phyloP scores from a whole-genome alignment of 2,329 filamentous ascomycete species.

The Didymosphaeria variabile region DNA sequence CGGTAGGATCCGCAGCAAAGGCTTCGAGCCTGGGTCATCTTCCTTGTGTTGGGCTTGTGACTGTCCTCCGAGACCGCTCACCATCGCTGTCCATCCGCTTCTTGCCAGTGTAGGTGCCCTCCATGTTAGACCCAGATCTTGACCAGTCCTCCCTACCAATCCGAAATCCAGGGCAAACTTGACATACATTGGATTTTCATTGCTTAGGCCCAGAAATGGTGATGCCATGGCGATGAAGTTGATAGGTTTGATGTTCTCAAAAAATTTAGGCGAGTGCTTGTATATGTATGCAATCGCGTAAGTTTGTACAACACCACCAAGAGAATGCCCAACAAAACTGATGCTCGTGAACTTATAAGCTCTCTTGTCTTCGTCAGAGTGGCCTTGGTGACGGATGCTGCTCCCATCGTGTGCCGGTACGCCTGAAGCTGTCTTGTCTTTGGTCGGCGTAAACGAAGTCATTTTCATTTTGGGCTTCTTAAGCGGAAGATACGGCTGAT shows the following conservation, averaged over 20 bases:
- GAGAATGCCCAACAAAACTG: constrained; percentile 91
- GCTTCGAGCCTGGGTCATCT: constrained; percentile 83
- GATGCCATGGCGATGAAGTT: constrained; percentile 92
- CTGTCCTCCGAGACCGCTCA: constrained; percentile 78
- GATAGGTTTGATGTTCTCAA: constrained; percentile 82
- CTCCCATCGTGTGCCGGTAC: constrained; percentile 68
- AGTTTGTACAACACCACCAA: constrained; percentile 88
- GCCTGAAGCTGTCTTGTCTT: constrained; percentile 55
- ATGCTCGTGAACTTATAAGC: constrained; percentile 91
- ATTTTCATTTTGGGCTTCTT: constrained; percentile 63
- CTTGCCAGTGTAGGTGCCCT: constrained; percentile 83
- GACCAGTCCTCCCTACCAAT: constrained; percentile 92
- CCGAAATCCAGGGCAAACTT: constrained; percentile 97
- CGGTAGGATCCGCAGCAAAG: constrained; percentile 85
- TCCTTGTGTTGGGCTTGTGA: constrained; percentile 62
- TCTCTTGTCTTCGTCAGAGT: constrained; percentile 58
- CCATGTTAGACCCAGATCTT: constrained; percentile 95
- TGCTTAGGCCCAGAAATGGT: constrained; percentile 89
- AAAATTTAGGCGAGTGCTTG: constrained; percentile 92
- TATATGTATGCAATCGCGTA: constrained; percentile 97
- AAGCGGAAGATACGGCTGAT: constrained; percentile 83
- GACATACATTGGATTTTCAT: constrained; percentile 97
- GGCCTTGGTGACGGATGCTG: constrained; percentile 62
- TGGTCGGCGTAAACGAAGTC: constrained; percentile 56
- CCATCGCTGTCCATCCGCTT: constrained; percentile 88